These are phyloP conservation scores for Canna indica DNA, from an alignment of 176 grass and related monocot species.

Conservation along the genomic window DNA sequence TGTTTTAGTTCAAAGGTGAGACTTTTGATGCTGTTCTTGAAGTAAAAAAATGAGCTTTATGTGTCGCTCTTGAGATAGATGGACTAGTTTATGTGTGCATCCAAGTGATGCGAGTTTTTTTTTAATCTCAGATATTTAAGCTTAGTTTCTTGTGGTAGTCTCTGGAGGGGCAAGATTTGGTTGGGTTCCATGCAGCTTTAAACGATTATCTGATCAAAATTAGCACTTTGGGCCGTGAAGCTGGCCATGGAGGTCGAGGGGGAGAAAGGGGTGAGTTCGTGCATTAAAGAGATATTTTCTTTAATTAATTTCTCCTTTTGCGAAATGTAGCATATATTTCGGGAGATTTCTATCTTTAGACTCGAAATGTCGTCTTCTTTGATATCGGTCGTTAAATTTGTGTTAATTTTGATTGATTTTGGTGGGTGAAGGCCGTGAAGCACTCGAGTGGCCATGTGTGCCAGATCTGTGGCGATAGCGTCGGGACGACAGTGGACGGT, in stretches of 20 bases:
- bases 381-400: neutral
- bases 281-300: too few species aligned
- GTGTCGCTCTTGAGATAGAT: too few species aligned
- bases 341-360: neutral
- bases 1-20: too few species aligned
- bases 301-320: neutral
- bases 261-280: constrained; percentile 1
- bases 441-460: constrained; percentile 19
- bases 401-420: neutral
- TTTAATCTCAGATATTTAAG: too few species aligned
- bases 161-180: too few species aligned
- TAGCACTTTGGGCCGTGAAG: neutral
- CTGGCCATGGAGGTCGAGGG: neutral
- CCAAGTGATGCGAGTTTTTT: too few species aligned
- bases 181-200: too few species aligned
- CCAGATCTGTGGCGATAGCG: constrained; percentile 26
- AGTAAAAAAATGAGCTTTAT: too few species aligned
- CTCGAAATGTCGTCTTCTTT: too few species aligned
- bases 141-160: too few species aligned
- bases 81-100: too few species aligned
- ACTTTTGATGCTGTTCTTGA: too few species aligned
- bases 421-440: constrained; percentile 17
- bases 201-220: neutral
- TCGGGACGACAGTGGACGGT: constrained; percentile 17
- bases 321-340: neutral